These are phyloP conservation scores for Insectozyma bohioensis DNA, from an alignment of 1,139 yeast genomes.

Conservation along the genomic window DNA sequence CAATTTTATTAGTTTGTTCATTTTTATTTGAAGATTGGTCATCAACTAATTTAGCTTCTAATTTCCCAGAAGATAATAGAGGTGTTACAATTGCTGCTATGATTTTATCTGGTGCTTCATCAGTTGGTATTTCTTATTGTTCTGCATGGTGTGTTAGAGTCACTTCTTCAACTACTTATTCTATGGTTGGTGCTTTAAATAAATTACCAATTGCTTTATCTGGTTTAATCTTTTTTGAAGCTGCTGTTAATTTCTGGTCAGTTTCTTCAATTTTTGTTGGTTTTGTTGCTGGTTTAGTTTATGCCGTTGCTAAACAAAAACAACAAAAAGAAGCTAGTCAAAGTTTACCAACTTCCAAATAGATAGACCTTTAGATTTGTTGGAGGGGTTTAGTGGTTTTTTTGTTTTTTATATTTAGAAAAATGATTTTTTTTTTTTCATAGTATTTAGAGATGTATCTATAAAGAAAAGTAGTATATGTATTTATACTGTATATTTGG, in stretches of 20 bases:
- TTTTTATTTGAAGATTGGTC: constrained; percentile 92
- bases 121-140: constrained; percentile 96
- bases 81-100: constrained; percentile 71
- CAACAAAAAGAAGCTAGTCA: constrained; percentile 45
- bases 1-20: constrained; percentile 76
- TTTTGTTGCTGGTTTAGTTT: constrained; percentile 90
- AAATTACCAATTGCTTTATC: constrained; percentile 96
- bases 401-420: no score
- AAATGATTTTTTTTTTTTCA: no score
- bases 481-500: no score
- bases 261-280: constrained; percentile 89
- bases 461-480: no score
- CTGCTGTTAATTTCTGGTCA: constrained; percentile 91
- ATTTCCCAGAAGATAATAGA: constrained; percentile 77
- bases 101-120: constrained; percentile 88
- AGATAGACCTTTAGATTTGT: constrained; percentile 3
- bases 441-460: no score
- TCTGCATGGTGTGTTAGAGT: constrained; percentile 99
- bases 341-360: constrained; percentile 15
- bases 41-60: constrained; percentile 63
- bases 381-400: no score
- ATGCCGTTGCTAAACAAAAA: constrained; percentile 86
- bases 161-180: constrained; percentile 95
- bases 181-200: constrained; percentile 99
- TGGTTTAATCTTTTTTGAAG: constrained; percentile 90